Percentiles rank a stretch among this genome's conserved stretches.
phyloP scores from a whole-genome alignment of 2,329 filamentous ascomycete genomes.

The Neofusicoccum parvum region DNA sequence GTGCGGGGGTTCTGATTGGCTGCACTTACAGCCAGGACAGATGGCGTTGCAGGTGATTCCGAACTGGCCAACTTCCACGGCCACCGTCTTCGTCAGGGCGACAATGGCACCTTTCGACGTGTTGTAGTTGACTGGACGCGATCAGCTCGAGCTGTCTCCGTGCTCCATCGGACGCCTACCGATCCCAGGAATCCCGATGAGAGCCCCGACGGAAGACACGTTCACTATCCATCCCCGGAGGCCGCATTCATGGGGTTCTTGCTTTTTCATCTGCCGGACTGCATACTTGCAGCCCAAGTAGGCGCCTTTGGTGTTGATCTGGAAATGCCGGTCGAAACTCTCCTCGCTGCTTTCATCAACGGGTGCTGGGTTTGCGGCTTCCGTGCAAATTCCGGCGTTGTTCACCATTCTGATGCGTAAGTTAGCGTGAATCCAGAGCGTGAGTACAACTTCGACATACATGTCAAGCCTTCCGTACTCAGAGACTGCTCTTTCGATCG shows the following conservation, averaged over 20 bases:
- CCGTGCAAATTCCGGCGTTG: constrained; percentile 39
- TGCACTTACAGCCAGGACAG: constrained; percentile 44
- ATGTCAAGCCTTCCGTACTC: constrained; percentile 37
- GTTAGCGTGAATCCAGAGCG: background rate
- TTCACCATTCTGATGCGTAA: constrained; percentile 29
- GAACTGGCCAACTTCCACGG: constrained; percentile 45
- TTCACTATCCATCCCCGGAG: constrained; percentile 44
- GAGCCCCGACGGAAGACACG: constrained; percentile 36
- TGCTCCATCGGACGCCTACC: constrained; percentile 23
- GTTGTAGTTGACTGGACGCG: constrained; percentile 43
- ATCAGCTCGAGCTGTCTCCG: background rate
- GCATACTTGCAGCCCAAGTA: constrained; percentile 45
- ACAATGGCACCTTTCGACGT: constrained; percentile 52
- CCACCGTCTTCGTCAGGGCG: constrained; percentile 48
- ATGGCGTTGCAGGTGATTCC: constrained; percentile 46
- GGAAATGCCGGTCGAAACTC: constrained; percentile 38
- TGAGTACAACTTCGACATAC: constrained; percentile 19
- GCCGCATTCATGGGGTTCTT: constrained; percentile 30
- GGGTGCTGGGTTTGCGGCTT: constrained; percentile 27
- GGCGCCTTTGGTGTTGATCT: constrained; percentile 40
- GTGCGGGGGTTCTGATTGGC: constrained; percentile 7
- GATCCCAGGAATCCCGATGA: constrained; percentile 34
- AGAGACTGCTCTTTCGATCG: constrained; percentile 30
- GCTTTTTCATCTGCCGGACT: constrained; percentile 39
- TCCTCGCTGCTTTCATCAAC: constrained; percentile 35